A percentile compares a stretch with the other conserved stretches of the same genome.
phyloP scores from a whole-genome alignment of 2,329 filamentous ascomycete species.

The Beauveria rudraprayagi region DNA sequence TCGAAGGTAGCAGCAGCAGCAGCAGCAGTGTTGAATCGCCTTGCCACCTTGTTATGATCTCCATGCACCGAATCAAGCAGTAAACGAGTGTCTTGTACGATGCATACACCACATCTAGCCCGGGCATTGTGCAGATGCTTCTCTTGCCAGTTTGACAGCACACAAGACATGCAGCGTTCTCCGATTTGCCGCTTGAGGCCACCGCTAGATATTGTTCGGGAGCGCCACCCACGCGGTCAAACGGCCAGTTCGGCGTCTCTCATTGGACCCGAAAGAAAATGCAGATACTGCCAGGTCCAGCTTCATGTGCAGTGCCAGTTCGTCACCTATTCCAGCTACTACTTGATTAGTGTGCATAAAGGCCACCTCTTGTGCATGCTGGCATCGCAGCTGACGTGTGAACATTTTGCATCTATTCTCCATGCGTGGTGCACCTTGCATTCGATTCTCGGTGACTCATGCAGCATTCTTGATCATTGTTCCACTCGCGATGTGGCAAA shows the following conservation, averaged over 20 bases:
- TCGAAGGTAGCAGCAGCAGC: neutral
- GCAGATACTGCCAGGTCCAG: neutral
- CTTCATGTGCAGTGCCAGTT: neutral
- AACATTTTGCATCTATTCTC: neutral
- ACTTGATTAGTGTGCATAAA: neutral
- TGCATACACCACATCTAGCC: neutral
- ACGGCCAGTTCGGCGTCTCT: neutral
- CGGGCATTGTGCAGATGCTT: neutral
- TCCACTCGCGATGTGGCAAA: neutral
- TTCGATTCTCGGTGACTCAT: neutral
- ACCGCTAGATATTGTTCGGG: neutral
- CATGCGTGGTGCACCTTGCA: neutral
- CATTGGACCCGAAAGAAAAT: neutral
- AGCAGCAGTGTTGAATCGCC: neutral
- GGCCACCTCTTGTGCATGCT: neutral
- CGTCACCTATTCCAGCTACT: neutral
- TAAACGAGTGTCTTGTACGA: neutral
- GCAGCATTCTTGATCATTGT: neutral
- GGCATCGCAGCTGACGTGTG: neutral
- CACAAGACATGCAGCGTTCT: slow-evolving; percentile 9
- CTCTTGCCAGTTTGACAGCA: neutral
- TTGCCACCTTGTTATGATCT: neutral
- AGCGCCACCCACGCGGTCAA: neutral
- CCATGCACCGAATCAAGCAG: neutral
- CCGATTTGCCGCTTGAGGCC: neutral